phyloP scores from a whole-genome alignment of 139 green algal species.

The Pedinophyceae sp. region DNA sequence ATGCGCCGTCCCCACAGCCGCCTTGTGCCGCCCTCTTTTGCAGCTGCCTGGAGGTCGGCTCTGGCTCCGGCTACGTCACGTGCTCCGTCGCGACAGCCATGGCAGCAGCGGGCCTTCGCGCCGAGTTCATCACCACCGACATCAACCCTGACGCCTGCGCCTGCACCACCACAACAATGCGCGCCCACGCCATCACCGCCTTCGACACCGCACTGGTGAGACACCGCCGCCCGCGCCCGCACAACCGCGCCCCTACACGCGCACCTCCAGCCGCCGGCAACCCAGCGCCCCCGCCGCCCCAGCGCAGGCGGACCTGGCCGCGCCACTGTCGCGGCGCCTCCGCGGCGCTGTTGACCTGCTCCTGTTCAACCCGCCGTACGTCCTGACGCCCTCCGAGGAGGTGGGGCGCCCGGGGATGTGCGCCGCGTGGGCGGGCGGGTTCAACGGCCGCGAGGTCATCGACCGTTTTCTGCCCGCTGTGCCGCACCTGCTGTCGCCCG shows the following conservation, averaged over 20 bases:
- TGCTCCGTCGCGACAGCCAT: conserved; percentile 4
- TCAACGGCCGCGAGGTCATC: conserved; percentile 51
- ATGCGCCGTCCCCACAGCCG: not conserved
- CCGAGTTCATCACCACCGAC: conserved; percentile 18
- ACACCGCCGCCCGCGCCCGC: no score
- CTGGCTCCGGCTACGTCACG: conserved; percentile 24
- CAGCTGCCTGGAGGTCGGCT: conserved; percentile 17
- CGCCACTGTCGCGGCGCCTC: conserved; percentile 2
- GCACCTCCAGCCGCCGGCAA: not conserved
- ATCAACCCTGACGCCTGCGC: conserved; percentile 16
- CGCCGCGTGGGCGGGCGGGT: conserved; percentile 74
- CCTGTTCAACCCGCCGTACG: conserved; percentile 95
- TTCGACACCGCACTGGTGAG: not conserved
- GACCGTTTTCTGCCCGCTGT: conserved; percentile 60
- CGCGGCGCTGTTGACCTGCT: conserved; percentile 29
- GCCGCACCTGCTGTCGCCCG: not conserved
- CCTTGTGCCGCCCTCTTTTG: not conserved
- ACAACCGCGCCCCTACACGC: not conserved
- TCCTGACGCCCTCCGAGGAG: conserved; percentile 83
- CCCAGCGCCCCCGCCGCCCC: not conserved
- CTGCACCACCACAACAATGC: conserved; percentile 9
- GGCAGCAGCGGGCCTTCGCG: not conserved
- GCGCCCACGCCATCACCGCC: conserved; percentile 8
- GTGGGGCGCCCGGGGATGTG: conserved; percentile 37
- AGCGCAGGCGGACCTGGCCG: conserved; percentile 1